Evolutionary conservation across 495 filamentous ascomycete genomes (phyloP).

Genomic region (Usnea hakonensis): DNA sequence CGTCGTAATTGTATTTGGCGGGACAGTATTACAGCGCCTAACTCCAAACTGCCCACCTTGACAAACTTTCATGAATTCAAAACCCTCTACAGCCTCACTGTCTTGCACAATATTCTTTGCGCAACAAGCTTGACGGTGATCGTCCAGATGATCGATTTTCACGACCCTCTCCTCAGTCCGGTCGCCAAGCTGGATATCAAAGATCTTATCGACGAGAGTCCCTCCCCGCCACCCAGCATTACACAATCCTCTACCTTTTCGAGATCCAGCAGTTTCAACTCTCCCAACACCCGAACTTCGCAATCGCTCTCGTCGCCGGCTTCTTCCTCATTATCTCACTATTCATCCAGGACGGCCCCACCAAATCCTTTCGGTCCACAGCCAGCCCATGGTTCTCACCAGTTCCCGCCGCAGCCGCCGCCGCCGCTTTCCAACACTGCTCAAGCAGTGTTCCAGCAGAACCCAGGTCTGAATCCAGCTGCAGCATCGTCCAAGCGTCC

Average conservation of each 20-base stretch:
- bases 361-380: neutral
- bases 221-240: slow-evolving; percentile 13
- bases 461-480: slow-evolving; percentile 2
- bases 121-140: neutral
- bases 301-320: slow-evolving; percentile 2
- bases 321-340: slow-evolving; percentile 12
- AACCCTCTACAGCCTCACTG: neutral
- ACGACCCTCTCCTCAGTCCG: slow-evolving; percentile 18
- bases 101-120: neutral
- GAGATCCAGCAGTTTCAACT: slow-evolving; percentile 11
- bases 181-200: slow-evolving; percentile 25
- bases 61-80: neutral
- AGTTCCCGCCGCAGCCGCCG: slow-evolving; percentile 3
- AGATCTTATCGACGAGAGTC: slow-evolving; percentile 12
- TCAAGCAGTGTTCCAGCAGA: slow-evolving; percentile 9
- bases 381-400: neutral
- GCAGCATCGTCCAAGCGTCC: slow-evolving; percentile 20
- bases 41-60: neutral
- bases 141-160: slow-evolving; percentile 16
- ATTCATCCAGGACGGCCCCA: slow-evolving; percentile 11
- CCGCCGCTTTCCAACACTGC: slow-evolving; percentile 1
- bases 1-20: no score
- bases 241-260: slow-evolving; percentile 11
- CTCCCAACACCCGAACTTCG: neutral
- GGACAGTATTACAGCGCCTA: neutral